These are phyloP conservation scores for Marasmius fiardii DNA, from an alignment of 1,284 basidiomycete species.

Conservation along the genomic window DNA sequence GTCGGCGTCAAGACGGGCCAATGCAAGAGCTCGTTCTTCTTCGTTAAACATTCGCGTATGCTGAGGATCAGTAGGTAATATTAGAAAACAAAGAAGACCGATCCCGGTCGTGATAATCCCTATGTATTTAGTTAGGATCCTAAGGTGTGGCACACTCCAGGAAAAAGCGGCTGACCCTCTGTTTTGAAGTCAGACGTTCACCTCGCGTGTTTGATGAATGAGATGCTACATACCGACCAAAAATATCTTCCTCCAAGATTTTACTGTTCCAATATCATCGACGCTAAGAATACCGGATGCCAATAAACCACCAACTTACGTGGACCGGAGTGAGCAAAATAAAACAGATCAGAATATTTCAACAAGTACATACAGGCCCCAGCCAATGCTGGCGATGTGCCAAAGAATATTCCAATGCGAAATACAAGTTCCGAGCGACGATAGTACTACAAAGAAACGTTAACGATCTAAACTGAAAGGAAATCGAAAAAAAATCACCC, in stretches of 20 bases:
- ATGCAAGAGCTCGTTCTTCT: conserved; percentile 30
- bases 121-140: conserved; percentile 8
- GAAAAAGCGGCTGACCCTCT: conserved; percentile 1
- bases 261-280: conserved; percentile 29
- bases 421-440: conserved; percentile 40
- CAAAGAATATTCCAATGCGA: conserved; percentile 42
- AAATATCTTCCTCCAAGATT: conserved; percentile 40
- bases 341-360: not conserved
- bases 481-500: conserved; percentile 22
- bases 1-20: conserved; percentile 36
- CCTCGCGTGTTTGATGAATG: not conserved
- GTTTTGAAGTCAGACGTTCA: not conserved
- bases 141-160: not conserved
- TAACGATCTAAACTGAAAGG: not conserved
- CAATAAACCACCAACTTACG: conserved; percentile 36
- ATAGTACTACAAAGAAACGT: conserved; percentile 31
- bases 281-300: conserved; percentile 35
- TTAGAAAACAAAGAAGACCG: conserved; percentile 30
- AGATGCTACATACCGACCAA: conserved; percentile 26
- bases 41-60: conserved; percentile 31
- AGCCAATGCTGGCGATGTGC: conserved; percentile 36
- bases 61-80: conserved; percentile 35
- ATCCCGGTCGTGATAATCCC: conserved; percentile 36
- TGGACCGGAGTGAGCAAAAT: not conserved
- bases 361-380: conserved; percentile 36